phyloP scores from a whole-genome alignment of 1,284 basidiomycete species.

The Xerocomus subilludens region DNA sequence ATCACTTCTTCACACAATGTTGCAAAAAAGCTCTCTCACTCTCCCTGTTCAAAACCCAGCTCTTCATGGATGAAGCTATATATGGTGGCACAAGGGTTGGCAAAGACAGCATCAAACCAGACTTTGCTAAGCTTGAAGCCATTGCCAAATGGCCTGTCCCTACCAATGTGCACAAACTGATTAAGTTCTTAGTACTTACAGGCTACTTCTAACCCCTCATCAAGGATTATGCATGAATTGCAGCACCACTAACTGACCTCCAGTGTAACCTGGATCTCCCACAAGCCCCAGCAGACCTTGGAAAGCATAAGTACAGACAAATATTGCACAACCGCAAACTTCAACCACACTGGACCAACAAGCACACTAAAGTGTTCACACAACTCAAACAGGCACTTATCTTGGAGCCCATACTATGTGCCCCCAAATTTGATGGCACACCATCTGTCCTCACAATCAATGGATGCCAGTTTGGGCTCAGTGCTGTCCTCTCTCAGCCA shows the following conservation, averaged over 20 bases:
- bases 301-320: not conserved
- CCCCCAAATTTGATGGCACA: not conserved
- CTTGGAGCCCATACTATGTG: not conserved
- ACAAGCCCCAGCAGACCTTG: not conserved
- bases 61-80: not conserved
- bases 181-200: not conserved
- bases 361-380: not conserved
- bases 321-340: not conserved
- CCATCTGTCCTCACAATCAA: not conserved
- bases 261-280: slow-evolving; percentile 4
- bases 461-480: not conserved
- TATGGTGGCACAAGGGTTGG: not conserved
- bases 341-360: too few species aligned
- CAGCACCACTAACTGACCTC: not conserved
- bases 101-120: not conserved
- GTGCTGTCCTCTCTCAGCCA: not conserved
- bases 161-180: not conserved
- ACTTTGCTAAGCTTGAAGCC: not conserved
- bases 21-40: not conserved
- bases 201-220: slow-evolving; percentile 14
- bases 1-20: not conserved
- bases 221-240: not conserved
- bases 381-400: not conserved
- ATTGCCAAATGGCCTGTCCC: not conserved
- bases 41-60: not conserved